Percentiles rank a stretch among this genome's conserved stretches.
Evolutionary conservation across 1,139 yeast species (phyloP).

Genomic region (Debaryomycetaceae sp.): DNA sequence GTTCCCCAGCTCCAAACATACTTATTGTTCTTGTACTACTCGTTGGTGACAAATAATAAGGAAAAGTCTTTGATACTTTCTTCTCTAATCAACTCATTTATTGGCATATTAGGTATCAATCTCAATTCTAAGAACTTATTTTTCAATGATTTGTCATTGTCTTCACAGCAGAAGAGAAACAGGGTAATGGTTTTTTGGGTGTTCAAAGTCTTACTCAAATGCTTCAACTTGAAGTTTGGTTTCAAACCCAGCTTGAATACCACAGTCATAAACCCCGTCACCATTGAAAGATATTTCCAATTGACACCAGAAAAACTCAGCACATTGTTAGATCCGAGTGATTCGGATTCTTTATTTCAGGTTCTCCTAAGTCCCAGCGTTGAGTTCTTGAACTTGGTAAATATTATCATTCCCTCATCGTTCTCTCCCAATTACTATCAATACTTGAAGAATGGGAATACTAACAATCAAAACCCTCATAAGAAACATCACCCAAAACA

Average conservation of each 20-base stretch:
- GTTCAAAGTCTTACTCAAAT: conserved; percentile 49
- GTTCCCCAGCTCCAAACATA: conserved; percentile 41
- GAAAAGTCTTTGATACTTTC: conserved; percentile 44
- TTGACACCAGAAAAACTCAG: conserved; percentile 47
- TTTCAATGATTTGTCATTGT: conserved; percentile 42
- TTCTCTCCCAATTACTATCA: conserved; percentile 49
- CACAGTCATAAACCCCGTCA: conserved; percentile 48
- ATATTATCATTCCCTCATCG: conserved; percentile 47
- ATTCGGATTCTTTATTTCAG: conserved; percentile 33
- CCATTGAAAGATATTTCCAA: conserved; percentile 46
- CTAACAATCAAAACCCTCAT: conserved; percentile 15
- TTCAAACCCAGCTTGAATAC: conserved; percentile 47
- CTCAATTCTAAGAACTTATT: conserved; percentile 44
- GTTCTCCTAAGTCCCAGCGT: conserved; percentile 42
- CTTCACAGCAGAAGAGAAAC: conserved; percentile 38
- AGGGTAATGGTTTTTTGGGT: conserved; percentile 63
- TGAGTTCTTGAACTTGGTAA: conserved; percentile 44
- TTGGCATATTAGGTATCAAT: conserved; percentile 47
- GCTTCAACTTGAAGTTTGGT: conserved; percentile 50
- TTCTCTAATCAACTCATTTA: conserved; percentile 42
- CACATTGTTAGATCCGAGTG: conserved; percentile 26
- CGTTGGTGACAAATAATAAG: conserved; percentile 44
- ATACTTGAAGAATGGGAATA: conserved; percentile 34
- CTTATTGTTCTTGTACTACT: conserved; percentile 39
- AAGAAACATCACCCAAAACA: conserved; percentile 23